Base-by-base conservation (phyloP, 1,284 basidiomycete species). In the Ceratobasidium sp. region DNA sequence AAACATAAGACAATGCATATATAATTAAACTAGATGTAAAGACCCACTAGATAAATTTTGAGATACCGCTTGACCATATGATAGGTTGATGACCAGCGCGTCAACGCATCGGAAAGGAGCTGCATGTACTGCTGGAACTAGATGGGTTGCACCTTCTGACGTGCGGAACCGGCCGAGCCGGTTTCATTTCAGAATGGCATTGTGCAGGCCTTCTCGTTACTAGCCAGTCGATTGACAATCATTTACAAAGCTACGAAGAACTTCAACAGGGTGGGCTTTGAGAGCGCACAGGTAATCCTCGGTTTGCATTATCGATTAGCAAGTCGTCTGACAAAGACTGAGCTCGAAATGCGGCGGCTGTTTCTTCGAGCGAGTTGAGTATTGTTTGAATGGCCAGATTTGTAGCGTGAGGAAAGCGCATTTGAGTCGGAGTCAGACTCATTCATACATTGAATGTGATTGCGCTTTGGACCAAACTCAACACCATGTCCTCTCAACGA, bases 321-420 rank as follows among this genome's bases (percentile, higher is more conserved):
- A 42, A 12, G 23, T 68, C 67, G 42, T 46, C 39, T 9, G 49
- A 39, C 18, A 18, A 20, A 40, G 55, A 55, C 15, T 77, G 51
- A 18, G 53, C 13, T 10, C 40, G 53, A 10, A 44, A 66, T 18
- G 51, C n/a, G 13, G 28, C 46, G 6, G 55, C 56, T 13, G n/a
- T 33, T 15, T 15, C 23, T 13, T 7, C 39, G 20, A 77, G 63
- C 26, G 58, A 40, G 13, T 77, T 67, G 44, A 77, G 63, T 44
- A 77, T 58, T 7, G 60, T 53, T 18, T 68, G 44, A 39, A 77
- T 46, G 15, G 49, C 61, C 44, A 77, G 39, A 23, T 77, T 77
- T 7, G 68, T 26, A 33, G 55, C 39, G n/a, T 77, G 75, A 7
- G 75, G 75, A 68, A 77, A 77, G 75, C 75, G 68, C 10, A 63